These are phyloP conservation scores for Trichoderma asperelloides DNA, from an alignment of 495 filamentous ascomycete species.

Conservation along the genomic window DNA sequence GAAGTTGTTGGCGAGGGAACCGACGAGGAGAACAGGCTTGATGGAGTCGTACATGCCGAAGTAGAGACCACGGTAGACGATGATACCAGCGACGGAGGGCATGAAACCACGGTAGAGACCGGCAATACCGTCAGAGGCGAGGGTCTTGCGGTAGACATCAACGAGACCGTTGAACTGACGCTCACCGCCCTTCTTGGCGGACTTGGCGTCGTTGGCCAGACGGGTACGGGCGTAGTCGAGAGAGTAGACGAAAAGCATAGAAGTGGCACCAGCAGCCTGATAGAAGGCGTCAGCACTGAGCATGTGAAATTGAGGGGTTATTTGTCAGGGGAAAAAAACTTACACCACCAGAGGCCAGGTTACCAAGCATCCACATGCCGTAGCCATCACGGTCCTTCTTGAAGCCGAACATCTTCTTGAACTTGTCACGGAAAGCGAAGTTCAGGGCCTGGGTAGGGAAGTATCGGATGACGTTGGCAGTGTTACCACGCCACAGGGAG, in stretches of 20 bases:
- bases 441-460: slow-evolving; percentile 99
- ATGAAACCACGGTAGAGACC: slow-evolving; percentile 99
- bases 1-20: slow-evolving; percentile 94
- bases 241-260: slow-evolving; percentile 99
- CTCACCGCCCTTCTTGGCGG: slow-evolving; percentile 89
- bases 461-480: slow-evolving; percentile 99
- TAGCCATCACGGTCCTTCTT: slow-evolving; percentile 99
- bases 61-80: slow-evolving; percentile 99
- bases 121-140: slow-evolving; percentile 92
- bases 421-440: slow-evolving; percentile 99
- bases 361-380: slow-evolving; percentile 98
- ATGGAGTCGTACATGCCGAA: slow-evolving; percentile 99
- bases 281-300: slow-evolving; percentile 20
- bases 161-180: slow-evolving; percentile 99
- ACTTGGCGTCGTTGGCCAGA: slow-evolving; percentile 99
- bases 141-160: slow-evolving; percentile 99
- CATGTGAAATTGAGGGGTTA: neutral
- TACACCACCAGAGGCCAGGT: slow-evolving; percentile 99
- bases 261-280: slow-evolving; percentile 95
- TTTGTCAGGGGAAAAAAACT: slow-evolving; percentile 28
- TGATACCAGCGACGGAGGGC: slow-evolving; percentile 95
- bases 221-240: slow-evolving; percentile 99
- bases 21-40: slow-evolving; percentile 95
- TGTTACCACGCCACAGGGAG: slow-evolving; percentile 98
- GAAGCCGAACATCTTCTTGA: slow-evolving; percentile 99